These are phyloP conservation scores for Narthecium ossifragum DNA, from an alignment of 106 monocot species.

Conservation along the genomic window DNA sequence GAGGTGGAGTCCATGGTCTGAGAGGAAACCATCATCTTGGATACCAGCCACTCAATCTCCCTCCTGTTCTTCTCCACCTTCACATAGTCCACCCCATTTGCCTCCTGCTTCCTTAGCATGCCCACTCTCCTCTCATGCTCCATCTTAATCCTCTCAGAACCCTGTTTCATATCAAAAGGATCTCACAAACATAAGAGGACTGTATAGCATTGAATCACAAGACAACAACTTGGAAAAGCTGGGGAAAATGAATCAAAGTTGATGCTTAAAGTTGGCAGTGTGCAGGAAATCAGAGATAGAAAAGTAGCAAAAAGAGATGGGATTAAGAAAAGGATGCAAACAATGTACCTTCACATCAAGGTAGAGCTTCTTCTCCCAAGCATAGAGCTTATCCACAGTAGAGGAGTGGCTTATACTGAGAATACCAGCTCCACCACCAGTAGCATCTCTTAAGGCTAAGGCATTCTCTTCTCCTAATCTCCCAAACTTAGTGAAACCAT, in stretches of 20 bases:
- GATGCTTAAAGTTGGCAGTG: too few relatives aligned
- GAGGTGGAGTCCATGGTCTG: slow-evolving; percentile 90
- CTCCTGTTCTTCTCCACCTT: slow-evolving; percentile 90
- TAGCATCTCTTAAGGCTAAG: slow-evolving; percentile 12
- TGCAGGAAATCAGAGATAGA: background rate
- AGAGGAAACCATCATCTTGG: slow-evolving; percentile 63
- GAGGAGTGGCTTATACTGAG: slow-evolving; percentile 49
- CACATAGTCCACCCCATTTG: slow-evolving; percentile 52
- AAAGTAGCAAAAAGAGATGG: background rate
- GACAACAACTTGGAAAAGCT: too few relatives aligned
- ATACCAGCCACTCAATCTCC: slow-evolving; percentile 78
- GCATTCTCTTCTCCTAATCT: slow-evolving; percentile 21
- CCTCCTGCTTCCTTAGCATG: slow-evolving; percentile 50
- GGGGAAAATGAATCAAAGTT: too few relatives aligned
- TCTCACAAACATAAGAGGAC: too few relatives aligned
- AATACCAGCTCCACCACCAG: slow-evolving; percentile 15
- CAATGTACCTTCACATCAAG: slow-evolving; percentile 75
- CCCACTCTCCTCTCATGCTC: slow-evolving; percentile 63
- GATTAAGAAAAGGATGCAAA: background rate
- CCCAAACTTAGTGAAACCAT: slow-evolving; percentile 23
- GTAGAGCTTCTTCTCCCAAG: slow-evolving; percentile 97
- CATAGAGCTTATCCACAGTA: slow-evolving; percentile 86
- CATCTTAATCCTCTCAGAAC: slow-evolving; percentile 29
- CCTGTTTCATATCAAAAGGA: slow-evolving; percentile 28
- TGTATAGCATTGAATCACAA: too few relatives aligned